These are phyloP conservation scores for Tilletia indica DNA, from an alignment of 1,284 basidiomycete genomes.

Conservation along the genomic window DNA sequence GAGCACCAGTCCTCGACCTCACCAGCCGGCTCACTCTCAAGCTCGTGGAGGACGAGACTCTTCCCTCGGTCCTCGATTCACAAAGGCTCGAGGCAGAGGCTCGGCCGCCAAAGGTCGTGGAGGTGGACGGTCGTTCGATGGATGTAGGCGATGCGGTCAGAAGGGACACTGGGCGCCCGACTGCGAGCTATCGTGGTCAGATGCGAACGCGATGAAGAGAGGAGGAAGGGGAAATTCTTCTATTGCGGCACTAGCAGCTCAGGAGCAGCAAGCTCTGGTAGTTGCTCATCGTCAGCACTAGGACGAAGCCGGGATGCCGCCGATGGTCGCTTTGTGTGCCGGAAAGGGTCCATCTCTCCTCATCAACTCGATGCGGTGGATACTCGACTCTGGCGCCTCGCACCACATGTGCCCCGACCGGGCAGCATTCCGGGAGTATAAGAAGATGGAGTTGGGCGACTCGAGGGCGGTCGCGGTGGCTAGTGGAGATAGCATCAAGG, in stretches of 20 bases:
- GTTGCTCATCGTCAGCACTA: neutral
- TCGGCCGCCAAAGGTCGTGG: too few species aligned
- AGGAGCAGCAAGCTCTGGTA: neutral
- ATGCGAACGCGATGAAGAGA: neutral
- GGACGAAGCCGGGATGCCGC: neutral
- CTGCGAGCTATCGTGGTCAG: neutral
- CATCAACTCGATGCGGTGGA: neutral
- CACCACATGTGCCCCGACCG: neutral
- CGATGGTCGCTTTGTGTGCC: neutral
- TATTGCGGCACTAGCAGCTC: neutral
- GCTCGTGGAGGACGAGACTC: too few species aligned
- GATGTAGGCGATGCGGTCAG: neutral
- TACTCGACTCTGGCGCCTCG: constrained; percentile 3
- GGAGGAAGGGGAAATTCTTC: neutral
- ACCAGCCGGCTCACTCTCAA: too few species aligned
- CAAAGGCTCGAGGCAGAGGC: too few species aligned
- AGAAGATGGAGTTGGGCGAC: neutral
- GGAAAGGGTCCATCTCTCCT: neutral
- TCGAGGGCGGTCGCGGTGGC: neutral
- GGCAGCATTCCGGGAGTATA: neutral
- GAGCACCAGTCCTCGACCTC: too few species aligned
- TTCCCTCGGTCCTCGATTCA: too few species aligned
- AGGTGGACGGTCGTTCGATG: neutral
- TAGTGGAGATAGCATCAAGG: neutral
- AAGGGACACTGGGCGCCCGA: neutral